These are phyloP conservation scores for Boechera divaricarpa DNA, from an alignment of 345 rosid species.

Conservation along the genomic window DNA sequence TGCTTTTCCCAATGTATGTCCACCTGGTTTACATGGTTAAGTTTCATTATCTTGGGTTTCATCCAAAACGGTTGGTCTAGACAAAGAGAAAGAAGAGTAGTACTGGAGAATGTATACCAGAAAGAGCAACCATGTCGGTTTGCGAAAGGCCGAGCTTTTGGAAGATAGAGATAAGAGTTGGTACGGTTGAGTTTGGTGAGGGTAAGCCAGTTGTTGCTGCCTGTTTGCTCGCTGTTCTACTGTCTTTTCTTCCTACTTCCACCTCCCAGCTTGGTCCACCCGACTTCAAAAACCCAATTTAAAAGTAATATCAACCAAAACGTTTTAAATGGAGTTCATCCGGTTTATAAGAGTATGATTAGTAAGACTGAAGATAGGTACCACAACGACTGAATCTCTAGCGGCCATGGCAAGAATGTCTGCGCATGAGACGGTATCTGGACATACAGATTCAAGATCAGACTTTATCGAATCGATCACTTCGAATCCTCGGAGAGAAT, in stretches of 20 bases:
- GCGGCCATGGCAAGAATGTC: constrained; percentile 83
- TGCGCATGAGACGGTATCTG: constrained; percentile 84
- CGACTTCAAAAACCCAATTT: constrained; percentile 51
- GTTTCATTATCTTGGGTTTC: neutral
- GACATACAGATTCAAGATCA: constrained; percentile 71
- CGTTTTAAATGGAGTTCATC: neutral
- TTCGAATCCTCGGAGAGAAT: constrained; percentile 86
- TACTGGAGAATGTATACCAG: constrained; percentile 50
- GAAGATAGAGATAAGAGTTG: constrained; percentile 60
- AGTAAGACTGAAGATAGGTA: constrained; percentile 32
- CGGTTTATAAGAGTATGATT: neutral
- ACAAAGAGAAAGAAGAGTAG: constrained; percentile 14
- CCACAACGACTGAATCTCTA: constrained; percentile 78
- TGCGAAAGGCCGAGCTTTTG: constrained; percentile 73
- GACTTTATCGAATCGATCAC: constrained; percentile 74
- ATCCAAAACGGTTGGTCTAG: constrained; percentile 3
- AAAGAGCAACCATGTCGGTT: constrained; percentile 75
- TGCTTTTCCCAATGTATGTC: constrained; percentile 83
- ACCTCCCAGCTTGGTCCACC: constrained; percentile 97
- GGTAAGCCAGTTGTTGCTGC: constrained; percentile 69
- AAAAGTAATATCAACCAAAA: neutral
- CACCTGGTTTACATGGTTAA: constrained; percentile 52
- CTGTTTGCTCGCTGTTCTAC: constrained; percentile 68
- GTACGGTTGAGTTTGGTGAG: constrained; percentile 72
- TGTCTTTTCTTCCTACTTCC: constrained; percentile 71